A percentile compares a stretch with the other conserved stretches of the same genome.
Conservation (phyloP, 1,284 basidiomycete species). For the Ustilago shanxiensis region DNA sequence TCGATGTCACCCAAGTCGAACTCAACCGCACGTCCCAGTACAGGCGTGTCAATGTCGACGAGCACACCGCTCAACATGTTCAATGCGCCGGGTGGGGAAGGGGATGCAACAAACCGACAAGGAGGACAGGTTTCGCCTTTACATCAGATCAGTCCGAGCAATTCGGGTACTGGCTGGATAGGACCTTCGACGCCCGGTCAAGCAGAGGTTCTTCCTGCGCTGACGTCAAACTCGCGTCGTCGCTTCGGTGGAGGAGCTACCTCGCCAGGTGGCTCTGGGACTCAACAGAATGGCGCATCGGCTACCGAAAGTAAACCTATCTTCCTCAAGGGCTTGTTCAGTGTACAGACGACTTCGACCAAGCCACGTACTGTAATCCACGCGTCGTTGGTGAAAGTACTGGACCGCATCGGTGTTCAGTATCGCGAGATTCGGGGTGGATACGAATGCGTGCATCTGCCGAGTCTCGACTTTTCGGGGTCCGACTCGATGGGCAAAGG, state of each 20-base stretch:
- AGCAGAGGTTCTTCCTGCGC: slow-evolving; percentile 45
- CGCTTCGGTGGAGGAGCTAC: slow-evolving; percentile 35
- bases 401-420: slow-evolving; percentile 93
- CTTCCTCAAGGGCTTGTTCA: slow-evolving; percentile 71
- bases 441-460: slow-evolving; percentile 94
- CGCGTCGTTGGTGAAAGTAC: slow-evolving; percentile 84
- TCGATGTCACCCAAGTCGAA: slow-evolving; percentile 47
- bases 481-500: slow-evolving; percentile 53
- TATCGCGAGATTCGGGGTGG: slow-evolving; percentile 90
- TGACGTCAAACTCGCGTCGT: slow-evolving; percentile 25
- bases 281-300: slow-evolving; percentile 15
- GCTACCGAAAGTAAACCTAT: slow-evolving; percentile 60
- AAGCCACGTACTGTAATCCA: slow-evolving; percentile 86
- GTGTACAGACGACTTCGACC: slow-evolving; percentile 92
- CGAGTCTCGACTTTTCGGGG: slow-evolving; percentile 80
- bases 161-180: slow-evolving; percentile 40
- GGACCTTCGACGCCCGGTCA: slow-evolving; percentile 45
- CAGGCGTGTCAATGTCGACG: slow-evolving; percentile 41
- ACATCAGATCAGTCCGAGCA: slow-evolving; percentile 40
- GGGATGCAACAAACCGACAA: slow-evolving; percentile 9
- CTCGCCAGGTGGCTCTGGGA: slow-evolving; percentile 4
- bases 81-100: slow-evolving; percentile 13
- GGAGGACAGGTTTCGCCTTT: slow-evolving; percentile 8
- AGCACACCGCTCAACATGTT: slow-evolving; percentile 51
- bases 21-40: slow-evolving; percentile 24